phyloP scores from a whole-genome alignment of 129 eudicot species.

The Artemisia tridentata region DNA sequence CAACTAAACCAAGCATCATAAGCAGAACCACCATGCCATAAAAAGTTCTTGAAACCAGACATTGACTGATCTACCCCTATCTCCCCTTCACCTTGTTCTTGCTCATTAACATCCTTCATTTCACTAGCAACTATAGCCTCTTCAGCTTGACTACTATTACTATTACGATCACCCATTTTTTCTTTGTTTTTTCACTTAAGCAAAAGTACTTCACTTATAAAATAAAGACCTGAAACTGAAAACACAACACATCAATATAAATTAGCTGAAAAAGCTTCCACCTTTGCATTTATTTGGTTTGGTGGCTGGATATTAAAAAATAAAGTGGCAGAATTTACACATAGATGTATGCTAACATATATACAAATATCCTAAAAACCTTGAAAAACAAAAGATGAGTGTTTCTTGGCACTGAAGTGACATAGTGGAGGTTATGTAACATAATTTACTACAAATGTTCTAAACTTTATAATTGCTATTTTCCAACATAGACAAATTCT shows the following conservation, averaged over 20 bases:
- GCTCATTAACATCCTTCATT: constrained; percentile 42
- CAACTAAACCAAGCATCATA: constrained; percentile 95
- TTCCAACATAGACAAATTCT: constrained; percentile 33
- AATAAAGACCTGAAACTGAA: constrained; percentile 30
- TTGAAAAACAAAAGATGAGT: constrained; percentile 2
- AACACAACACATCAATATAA: constrained; percentile 11
- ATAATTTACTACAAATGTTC: constrained; percentile 7
- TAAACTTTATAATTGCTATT: constrained; percentile 23
- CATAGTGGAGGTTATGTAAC: constrained; percentile 3
- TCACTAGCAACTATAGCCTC: constrained; percentile 55
- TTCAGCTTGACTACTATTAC: constrained; percentile 48
- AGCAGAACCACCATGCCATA: constrained; percentile 93
- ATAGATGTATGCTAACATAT: constrained; percentile 5
- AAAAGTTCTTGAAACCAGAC: constrained; percentile 51
- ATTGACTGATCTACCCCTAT: constrained; percentile 37
- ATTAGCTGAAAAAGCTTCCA: constrained; percentile 6
- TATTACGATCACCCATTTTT: constrained; percentile 45
- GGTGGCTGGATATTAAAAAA: constrained; percentile 22
- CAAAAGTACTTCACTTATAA: constrained; percentile 17
- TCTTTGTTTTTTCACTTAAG: constrained; percentile 1
- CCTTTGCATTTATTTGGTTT: constrained; percentile 26
- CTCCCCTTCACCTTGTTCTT: constrained; percentile 42
- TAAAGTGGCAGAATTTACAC: constrained; percentile 17
- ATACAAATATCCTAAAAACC: constrained; percentile 23
- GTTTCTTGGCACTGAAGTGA: constrained; percentile 23